phyloP scores from a whole-genome alignment of 768 basidiomycete genomes.

The Suillus bovinus region DNA sequence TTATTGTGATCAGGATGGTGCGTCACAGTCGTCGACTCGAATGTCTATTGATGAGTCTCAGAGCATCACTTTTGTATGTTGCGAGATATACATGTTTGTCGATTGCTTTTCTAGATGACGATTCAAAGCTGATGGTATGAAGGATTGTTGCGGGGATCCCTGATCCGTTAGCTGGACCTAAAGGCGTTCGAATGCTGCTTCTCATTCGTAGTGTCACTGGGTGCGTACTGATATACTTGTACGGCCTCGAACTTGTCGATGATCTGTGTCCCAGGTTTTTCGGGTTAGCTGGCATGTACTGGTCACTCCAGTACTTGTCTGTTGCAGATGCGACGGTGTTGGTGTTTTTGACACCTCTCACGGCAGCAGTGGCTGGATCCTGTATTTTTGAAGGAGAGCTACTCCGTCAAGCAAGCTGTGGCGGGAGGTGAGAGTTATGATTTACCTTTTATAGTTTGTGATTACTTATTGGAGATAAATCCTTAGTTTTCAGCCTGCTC shows the following conservation, averaged over 20 bases:
- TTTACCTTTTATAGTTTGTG: background rate
- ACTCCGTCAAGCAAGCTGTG: constrained; percentile 53
- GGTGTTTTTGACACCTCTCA: constrained; percentile 71
- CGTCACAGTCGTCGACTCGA: constrained; percentile 12
- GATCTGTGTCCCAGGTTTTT: constrained; percentile 56
- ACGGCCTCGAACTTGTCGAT: background rate
- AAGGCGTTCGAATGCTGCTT: constrained; percentile 60
- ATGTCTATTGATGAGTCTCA: constrained; percentile 21
- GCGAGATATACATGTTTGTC: constrained; percentile 49
- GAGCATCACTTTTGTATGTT: constrained; percentile 54
- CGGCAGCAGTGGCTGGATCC: constrained; percentile 63
- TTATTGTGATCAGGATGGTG: constrained; percentile 64
- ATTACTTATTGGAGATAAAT: background rate
- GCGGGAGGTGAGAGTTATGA: constrained; percentile 44
- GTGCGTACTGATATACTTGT: constrained; percentile 32
- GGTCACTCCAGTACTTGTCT: constrained; percentile 70
- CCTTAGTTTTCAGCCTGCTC: constrained; percentile 60
- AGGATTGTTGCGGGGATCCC: constrained; percentile 44
- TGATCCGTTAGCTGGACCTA: constrained; percentile 69
- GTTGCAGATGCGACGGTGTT: constrained; percentile 78
- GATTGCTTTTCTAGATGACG: constrained; percentile 1
- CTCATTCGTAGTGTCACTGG: constrained; percentile 63
- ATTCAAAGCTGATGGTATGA: background rate
- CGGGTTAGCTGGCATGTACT: constrained; percentile 68
- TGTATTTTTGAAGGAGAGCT: constrained; percentile 61